phyloP scores from a whole-genome alignment of 2,329 filamentous ascomycete species.

The Thielaviopsis ethacetica region DNA sequence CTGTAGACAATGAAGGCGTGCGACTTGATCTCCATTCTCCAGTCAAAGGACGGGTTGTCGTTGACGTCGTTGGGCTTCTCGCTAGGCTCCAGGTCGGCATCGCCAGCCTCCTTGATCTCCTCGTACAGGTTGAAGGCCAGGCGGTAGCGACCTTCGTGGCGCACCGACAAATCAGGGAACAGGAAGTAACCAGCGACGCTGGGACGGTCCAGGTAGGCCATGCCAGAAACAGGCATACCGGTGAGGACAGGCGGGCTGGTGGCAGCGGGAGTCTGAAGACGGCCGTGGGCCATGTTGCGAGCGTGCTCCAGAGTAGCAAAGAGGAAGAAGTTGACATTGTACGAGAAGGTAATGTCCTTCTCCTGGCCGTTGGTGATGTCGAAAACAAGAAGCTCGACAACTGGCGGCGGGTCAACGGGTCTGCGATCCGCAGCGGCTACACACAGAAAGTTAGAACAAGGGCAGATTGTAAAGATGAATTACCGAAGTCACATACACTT shows the following conservation, averaged over 20 bases:
- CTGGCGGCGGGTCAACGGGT: constrained; percentile 84
- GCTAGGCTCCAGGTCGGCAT: constrained; percentile 44
- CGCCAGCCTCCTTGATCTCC: constrained; percentile 71
- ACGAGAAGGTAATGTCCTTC: constrained; percentile 68
- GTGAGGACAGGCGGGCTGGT: constrained; percentile 72
- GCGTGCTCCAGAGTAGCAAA: constrained; percentile 83
- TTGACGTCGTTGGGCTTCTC: constrained; percentile 22
- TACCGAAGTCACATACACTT: constrained; percentile 51
- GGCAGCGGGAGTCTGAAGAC: constrained; percentile 50
- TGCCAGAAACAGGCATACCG: constrained; percentile 85
- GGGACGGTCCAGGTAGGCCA: constrained; percentile 88
- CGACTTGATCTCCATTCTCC: constrained; percentile 81
- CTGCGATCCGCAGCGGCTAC: constrained; percentile 72
- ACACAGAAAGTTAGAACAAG: constrained; percentile 1
- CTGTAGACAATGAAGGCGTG: constrained; percentile 77
- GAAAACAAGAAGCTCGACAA: constrained; percentile 77
- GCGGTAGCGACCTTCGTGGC: constrained; percentile 87
- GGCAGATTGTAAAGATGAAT: background rate
- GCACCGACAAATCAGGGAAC: constrained; percentile 89
- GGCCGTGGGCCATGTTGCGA: constrained; percentile 65
- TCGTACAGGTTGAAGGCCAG: constrained; percentile 88
- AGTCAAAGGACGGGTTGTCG: constrained; percentile 49
- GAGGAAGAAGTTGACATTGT: constrained; percentile 96
- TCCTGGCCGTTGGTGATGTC: constrained; percentile 44
- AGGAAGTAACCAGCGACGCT: constrained; percentile 76